Conservation (phyloP, 129 eudicot species). For the Flaveria trinervia region DNA sequence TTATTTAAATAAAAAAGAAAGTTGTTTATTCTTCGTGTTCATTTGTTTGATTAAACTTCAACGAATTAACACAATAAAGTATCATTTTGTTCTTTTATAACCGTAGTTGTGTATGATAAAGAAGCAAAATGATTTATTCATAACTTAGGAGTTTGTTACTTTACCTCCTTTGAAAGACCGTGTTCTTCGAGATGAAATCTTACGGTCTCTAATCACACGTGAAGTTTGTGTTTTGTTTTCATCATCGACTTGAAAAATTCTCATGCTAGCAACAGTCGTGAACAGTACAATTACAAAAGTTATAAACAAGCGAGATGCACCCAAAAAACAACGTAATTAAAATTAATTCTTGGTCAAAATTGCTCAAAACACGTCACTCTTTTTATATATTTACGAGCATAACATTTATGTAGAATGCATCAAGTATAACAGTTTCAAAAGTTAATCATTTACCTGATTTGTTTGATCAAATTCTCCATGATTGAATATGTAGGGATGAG, state of each 20-base stretch:
- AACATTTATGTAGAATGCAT: not conserved
- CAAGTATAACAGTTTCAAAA: not conserved
- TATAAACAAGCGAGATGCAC: no score
- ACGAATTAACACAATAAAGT: not conserved
- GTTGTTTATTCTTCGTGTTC: no score
- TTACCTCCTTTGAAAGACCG: conserved; percentile 59
- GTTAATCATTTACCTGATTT: conserved; percentile 52
- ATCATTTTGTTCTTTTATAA: not conserved
- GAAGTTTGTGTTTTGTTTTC: conserved; percentile 51
- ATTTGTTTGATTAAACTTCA: no score
- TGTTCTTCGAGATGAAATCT: conserved; percentile 51
- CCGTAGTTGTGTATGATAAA: not conserved
- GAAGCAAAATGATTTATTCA: not conserved
- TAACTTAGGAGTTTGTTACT: not conserved
- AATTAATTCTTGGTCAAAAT: not conserved
- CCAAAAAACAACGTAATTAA: no score
- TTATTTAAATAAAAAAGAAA: no score
- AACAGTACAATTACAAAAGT: not conserved
- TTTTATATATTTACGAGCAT: not conserved
- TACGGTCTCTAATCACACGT: conserved; percentile 37
- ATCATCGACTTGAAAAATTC: conserved; percentile 38
- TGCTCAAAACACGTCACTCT: not conserved
- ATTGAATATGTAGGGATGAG: not conserved
- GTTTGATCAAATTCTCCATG: conserved; percentile 70
- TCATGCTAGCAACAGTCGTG: conserved; percentile 32